Conservation (phyloP, 225 moss, liverwort and hornwort genomes). For the Polytrichum formosum region DNA sequence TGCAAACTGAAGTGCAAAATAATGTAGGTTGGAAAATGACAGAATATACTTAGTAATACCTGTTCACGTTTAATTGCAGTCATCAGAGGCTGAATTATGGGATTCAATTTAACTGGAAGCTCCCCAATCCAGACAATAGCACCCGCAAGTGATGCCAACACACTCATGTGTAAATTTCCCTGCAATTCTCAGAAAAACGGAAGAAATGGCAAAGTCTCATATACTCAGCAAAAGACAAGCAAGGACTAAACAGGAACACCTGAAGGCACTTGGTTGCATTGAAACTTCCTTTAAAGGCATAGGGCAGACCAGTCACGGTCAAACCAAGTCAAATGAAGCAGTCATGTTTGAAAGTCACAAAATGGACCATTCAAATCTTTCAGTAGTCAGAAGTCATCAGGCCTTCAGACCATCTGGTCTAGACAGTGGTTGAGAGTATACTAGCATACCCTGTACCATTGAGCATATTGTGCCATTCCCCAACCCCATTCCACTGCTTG, state of each 20-base stretch:
- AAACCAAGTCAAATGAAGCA: not conserved
- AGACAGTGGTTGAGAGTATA: no score
- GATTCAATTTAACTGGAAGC: constrained; percentile 81
- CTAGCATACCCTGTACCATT: no score
- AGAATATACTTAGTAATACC: constrained; percentile 32
- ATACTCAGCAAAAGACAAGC: constrained; percentile 6
- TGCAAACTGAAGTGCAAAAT: not conserved
- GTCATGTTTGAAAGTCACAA: no score
- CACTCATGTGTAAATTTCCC: constrained; percentile 86
- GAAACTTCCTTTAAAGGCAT: not conserved
- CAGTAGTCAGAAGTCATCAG: no score
- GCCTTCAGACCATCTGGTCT: no score
- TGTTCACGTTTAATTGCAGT: constrained; percentile 90
- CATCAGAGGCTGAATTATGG: constrained; percentile 88
- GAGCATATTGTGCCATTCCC: no score
- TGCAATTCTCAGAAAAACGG: constrained; percentile 20
- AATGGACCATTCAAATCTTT: no score
- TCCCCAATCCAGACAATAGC: constrained; percentile 95
- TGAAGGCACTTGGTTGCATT: not conserved
- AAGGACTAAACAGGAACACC: no score
- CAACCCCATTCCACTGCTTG: no score
- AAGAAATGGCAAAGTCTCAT: not conserved
- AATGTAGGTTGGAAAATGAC: constrained; percentile 4
- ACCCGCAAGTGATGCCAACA: constrained; percentile 83
- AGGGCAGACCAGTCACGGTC: no score